Evolutionary conservation across 2,329 filamentous ascomycete species (phyloP).

Genomic region (Byssothecium circinans): DNA sequence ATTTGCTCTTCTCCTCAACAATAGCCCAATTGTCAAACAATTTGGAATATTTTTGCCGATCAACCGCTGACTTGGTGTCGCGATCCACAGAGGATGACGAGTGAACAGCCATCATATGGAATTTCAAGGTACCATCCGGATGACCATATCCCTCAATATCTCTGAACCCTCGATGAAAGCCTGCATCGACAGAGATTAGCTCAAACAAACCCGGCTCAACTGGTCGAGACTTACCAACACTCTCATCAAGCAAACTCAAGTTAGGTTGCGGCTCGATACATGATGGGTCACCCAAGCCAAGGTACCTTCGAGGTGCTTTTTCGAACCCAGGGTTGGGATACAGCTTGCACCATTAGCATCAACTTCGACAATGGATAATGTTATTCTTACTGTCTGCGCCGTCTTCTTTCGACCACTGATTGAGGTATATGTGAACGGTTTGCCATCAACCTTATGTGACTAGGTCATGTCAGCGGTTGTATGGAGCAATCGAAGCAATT

Average conservation of each 20-base stretch:
- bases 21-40: neutral
- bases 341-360: slow-evolving; percentile 5
- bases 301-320: neutral
- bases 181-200: slow-evolving; percentile 1
- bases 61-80: neutral
- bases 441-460: neutral
- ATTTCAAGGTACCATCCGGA: slow-evolving; percentile 6
- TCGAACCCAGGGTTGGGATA: neutral
- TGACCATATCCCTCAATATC: slow-evolving; percentile 1
- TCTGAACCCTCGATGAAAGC: neutral
- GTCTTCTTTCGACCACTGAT: slow-evolving; percentile 6
- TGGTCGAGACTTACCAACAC: slow-evolving; percentile 2
- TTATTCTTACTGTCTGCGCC: neutral
- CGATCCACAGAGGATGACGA: neutral
- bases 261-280: neutral
- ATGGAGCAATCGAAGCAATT: neutral
- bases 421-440: slow-evolving; percentile 3
- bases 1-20: no score
- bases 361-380: neutral
- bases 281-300: slow-evolving; percentile 3
- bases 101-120: slow-evolving; percentile 7
- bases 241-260: slow-evolving; percentile 6
- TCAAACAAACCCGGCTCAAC: no score
- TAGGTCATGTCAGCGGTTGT: neutral
- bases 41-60: neutral